Evolutionary conservation across 768 basidiomycete species (phyloP).

Genomic region (Psilocybe tampanensis): DNA sequence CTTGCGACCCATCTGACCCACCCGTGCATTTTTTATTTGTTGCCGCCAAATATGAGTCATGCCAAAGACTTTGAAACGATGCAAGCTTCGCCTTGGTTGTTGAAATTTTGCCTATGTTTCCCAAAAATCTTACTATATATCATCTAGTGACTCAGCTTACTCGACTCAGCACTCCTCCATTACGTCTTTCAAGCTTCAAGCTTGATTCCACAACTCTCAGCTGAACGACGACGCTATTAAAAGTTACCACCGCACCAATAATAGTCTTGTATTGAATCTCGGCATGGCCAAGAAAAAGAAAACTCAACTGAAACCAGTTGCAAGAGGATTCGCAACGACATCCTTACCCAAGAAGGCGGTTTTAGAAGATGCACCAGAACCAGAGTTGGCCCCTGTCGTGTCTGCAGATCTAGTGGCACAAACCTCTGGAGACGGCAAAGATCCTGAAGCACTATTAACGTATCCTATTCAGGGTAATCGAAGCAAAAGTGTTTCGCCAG

Average conservation of each 20-base stretch:
- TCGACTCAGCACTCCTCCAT: background rate
- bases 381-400: background rate
- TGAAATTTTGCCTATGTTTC: constrained; percentile 7
- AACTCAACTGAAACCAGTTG: constrained; percentile 72
- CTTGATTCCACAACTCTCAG: background rate
- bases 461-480: constrained; percentile 10
- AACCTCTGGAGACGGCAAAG: background rate
- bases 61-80: background rate
- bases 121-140: background rate
- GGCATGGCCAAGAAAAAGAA: constrained; percentile 86
- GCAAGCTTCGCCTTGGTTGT: background rate
- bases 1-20: no score
- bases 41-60: background rate
- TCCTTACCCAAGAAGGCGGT: constrained; percentile 79
- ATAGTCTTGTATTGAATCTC: background rate
- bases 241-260: background rate
- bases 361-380: constrained; percentile 7
- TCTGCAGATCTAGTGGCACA: background rate
- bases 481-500: constrained; percentile 39
- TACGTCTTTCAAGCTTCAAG: background rate
- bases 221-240: background rate
- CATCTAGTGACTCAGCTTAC: background rate
- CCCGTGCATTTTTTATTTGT: background rate
- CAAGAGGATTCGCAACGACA: constrained; percentile 79
- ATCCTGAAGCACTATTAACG: background rate